Percentiles rank a stretch among this genome's conserved stretches.
These are phyloP conservation scores for Naganishia randhawae DNA, from an alignment of 768 basidiomycete species.

Conservation along the genomic window DNA sequence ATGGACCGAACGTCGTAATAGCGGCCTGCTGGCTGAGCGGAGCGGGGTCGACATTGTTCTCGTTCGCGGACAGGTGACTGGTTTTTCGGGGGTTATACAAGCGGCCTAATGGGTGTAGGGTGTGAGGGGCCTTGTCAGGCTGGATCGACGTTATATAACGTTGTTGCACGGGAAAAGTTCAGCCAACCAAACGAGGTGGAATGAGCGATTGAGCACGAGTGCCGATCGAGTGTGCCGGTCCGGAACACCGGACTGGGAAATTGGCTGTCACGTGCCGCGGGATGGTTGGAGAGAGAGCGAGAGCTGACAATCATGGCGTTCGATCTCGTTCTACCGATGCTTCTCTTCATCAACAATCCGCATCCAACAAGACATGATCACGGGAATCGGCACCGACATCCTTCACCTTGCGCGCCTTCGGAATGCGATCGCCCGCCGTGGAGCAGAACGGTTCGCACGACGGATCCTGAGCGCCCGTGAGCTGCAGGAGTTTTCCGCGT, in stretches of 20 bases:
- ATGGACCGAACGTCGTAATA: neutral
- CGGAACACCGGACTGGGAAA: no score
- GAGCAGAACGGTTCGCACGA: conserved; percentile 18
- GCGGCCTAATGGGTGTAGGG: no score
- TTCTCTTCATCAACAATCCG: neutral
- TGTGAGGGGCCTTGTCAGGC: no score
- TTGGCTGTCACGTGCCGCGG: neutral
- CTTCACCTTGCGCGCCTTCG: conserved; percentile 25
- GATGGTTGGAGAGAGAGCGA: neutral
- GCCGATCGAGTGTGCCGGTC: neutral
- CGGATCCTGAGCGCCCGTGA: conserved; percentile 27
- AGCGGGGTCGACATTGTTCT: neutral
- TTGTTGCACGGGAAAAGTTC: neutral
- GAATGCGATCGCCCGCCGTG: conserved; percentile 17
- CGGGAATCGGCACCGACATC: conserved; percentile 28
- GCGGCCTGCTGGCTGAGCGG: no score
- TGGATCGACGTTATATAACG: no score
- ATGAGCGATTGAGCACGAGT: neutral
- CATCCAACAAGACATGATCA: conserved; percentile 19
- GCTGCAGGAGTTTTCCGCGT: conserved; percentile 7
- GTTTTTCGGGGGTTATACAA: no score
- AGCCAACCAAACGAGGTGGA: neutral
- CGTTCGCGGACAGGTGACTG: no score
- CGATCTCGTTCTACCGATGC: no score
- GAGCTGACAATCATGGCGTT: neutral